Evolutionary conservation across 108 stramenopile species (phyloP).

Genomic region (Parietichytrium sp.): DNA sequence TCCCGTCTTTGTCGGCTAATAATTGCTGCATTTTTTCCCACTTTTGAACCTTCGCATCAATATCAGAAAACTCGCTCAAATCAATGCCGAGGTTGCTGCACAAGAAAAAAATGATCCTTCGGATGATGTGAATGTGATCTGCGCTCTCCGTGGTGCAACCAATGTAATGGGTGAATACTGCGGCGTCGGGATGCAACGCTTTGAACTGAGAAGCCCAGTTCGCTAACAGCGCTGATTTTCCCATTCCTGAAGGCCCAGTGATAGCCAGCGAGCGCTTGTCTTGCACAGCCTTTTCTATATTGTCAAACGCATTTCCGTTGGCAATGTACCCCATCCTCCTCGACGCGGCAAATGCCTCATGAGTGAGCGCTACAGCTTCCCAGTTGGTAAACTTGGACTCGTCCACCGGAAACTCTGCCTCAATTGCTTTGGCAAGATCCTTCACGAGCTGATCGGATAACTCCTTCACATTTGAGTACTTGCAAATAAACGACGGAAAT

Average conservation of each 20-base stretch:
- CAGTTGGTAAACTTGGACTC: not conserved
- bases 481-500: not conserved
- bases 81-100: not conserved
- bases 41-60: not conserved
- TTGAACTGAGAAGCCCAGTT: not conserved
- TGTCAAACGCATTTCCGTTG: not conserved
- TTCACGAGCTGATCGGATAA: not conserved
- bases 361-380: not conserved
- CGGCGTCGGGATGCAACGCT: too few relatives aligned
- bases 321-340: slow-evolving; percentile 12
- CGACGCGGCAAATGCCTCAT: slow-evolving; percentile 32
- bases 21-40: too few relatives aligned
- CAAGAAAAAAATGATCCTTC: not conserved
- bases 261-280: not conserved
- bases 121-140: slow-evolving; percentile 1
- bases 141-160: slow-evolving; percentile 8
- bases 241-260: not conserved
- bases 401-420: slow-evolving; percentile 27
- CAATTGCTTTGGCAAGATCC: not conserved
- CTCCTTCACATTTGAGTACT: not conserved
- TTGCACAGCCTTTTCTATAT: not conserved
- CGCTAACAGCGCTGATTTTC: not conserved
- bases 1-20: too few relatives aligned
- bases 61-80: not conserved
- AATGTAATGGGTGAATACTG: slow-evolving; percentile 15